Base-by-base conservation (phyloP, 108 stramenopile genomes). In the Skeletonema tropicum region DNA sequence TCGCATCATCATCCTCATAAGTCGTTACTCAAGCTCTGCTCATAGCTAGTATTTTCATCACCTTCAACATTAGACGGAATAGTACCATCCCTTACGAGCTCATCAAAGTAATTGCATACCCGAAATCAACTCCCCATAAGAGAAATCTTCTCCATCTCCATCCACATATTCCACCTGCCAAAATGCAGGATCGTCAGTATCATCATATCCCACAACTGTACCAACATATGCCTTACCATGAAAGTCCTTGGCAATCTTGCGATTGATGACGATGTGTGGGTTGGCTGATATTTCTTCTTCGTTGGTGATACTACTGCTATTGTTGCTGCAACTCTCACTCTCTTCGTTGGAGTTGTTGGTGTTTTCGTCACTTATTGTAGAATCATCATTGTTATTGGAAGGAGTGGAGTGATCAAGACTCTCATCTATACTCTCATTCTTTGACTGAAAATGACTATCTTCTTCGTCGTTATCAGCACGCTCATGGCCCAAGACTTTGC, bases 1-100 rank as follows among this genome's bases (percentile, higher is more conserved):
- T 38, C 5, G 70, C 75, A 9, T 78, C 71, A 64, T 60, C 75
- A 61, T 70, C 61, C 31, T 70, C 75, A 30, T 70, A 35, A 41
- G n/a, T 70, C 45, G 25, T 25, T 21, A 12, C 55, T 15, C 8
- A 17, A 57, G 25, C 52, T 52, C 19, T 66, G 52, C n/a, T 66
- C 25, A 49, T 8, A 9, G 35, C 61, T 62, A 36, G n/a, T 2
- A 62, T 42, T 45, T 21, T 2, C 59, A 23, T 60, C 29, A 60
- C 14, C 1, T 13, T 26, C 59, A 59, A 14, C 29, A 6, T 7
- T 25, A 13, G 61, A 48, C 9, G 30, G 61, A 46, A 48, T 49
- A 2, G 36, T 39, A 46, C 52, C 52, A 55, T 55, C 52, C 21
- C 9, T 55, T 9, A 10, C 52, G 23, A 55, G 23, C 52, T 55